Conservation (phyloP, 2,329 filamentous ascomycete genomes). For the Apiospora malaysiana region DNA sequence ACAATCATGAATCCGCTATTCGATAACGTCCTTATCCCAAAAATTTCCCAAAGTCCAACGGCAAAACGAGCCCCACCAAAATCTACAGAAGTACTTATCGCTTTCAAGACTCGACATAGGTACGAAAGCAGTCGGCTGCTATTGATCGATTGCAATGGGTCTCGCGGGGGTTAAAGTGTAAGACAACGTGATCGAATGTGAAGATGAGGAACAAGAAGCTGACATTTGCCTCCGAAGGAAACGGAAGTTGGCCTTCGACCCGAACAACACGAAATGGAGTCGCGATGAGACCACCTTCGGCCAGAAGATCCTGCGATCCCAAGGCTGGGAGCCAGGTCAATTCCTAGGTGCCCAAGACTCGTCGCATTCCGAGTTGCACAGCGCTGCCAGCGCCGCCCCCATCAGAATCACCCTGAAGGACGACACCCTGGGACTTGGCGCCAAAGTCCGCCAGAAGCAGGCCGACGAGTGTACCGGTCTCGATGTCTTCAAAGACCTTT, state of each 20-base stretch:
- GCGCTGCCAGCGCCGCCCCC: constrained; percentile 80
- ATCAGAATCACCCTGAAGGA: constrained; percentile 88
- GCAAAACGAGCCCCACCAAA: constrained; percentile 20
- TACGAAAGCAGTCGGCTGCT: constrained; percentile 8
- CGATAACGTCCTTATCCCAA: constrained; percentile 9
- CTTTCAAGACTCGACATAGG: background rate
- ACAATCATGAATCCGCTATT: background rate
- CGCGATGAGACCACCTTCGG: constrained; percentile 83
- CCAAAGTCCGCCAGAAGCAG: constrained; percentile 66
- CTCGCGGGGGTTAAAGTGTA: constrained; percentile 73
- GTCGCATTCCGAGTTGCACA: constrained; percentile 76
- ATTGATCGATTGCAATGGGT: constrained; percentile 58
- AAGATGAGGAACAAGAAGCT: background rate
- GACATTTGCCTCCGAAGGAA: constrained; percentile 34
- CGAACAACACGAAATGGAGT: constrained; percentile 95
- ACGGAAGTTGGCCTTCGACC: constrained; percentile 84
- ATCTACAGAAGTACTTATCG: background rate
- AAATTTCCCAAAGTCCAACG: constrained; percentile 16
- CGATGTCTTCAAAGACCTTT: constrained; percentile 82
- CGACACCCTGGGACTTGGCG: constrained; percentile 88
- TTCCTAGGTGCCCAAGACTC: constrained; percentile 81
- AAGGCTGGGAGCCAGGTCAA: constrained; percentile 89
- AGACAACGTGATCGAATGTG: constrained; percentile 20
- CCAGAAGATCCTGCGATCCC: constrained; percentile 83
- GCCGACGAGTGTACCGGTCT: constrained; percentile 84